A percentile compares a stretch with the other conserved stretches of the same genome.
phyloP scores from a whole-genome alignment of 768 basidiomycete species.

The Pisolithus sp. region DNA sequence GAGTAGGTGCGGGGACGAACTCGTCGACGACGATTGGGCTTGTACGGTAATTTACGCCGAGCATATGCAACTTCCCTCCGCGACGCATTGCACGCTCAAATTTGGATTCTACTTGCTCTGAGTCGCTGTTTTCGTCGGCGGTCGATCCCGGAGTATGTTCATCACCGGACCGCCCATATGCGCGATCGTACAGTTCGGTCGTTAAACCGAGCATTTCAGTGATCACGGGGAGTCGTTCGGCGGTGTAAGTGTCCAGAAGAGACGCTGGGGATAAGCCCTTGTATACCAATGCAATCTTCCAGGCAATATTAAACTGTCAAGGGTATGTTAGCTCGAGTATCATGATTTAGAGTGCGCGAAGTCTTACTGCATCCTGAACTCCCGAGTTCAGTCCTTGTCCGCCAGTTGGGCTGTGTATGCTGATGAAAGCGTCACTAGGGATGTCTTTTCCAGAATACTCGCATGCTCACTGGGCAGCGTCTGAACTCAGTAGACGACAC shows the following conservation, averaged over 20 bases:
- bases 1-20: background rate
- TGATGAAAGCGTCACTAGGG: background rate
- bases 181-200: conserved; percentile 9
- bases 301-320: conserved; percentile 33
- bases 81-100: background rate
- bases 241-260: conserved; percentile 32
- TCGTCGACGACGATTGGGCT: conserved; percentile 21
- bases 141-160: background rate
- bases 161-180: background rate
- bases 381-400: conserved; percentile 26
- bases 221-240: conserved; percentile 38
- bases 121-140: background rate
- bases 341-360: no score
- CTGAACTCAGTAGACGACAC: no score
- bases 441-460: background rate
- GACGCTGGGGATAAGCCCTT: conserved; percentile 3
- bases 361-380: conserved; percentile 6
- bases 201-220: conserved; percentile 33
- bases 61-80: conserved; percentile 10
- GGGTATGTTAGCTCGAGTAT: no score
- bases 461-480: background rate
- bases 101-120: background rate
- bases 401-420: conserved; percentile 38
- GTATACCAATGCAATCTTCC: conserved; percentile 36
- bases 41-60: conserved; percentile 21